phyloP scores from a whole-genome alignment of 2,329 filamentous ascomycete genomes.

The Fusarium goolgardi region DNA sequence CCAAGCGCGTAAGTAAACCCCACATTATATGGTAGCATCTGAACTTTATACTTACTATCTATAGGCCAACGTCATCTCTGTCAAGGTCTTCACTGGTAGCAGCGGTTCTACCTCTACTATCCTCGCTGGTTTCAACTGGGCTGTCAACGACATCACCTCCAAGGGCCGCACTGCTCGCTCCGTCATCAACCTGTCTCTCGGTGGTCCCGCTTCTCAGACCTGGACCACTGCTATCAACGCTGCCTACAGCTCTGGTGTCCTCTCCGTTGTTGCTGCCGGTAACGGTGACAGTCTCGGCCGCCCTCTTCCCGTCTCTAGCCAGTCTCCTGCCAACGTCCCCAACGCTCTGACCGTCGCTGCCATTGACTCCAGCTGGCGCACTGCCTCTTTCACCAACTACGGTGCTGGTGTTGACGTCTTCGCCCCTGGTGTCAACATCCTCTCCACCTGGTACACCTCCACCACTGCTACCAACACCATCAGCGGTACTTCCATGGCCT shows the following conservation, averaged over 20 bases:
- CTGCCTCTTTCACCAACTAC: slow-evolving; percentile 62
- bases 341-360: slow-evolving; percentile 63
- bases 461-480: slow-evolving; percentile 51
- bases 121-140: slow-evolving; percentile 57
- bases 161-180: slow-evolving; percentile 50
- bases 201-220: slow-evolving; percentile 50
- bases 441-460: slow-evolving; percentile 57
- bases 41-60: slow-evolving; percentile 2
- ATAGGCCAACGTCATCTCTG: slow-evolving; percentile 48
- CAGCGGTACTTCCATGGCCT: slow-evolving; percentile 58
- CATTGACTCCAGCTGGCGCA: slow-evolving; percentile 52
- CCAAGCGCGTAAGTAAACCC: slow-evolving; percentile 51
- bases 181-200: slow-evolving; percentile 59
- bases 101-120: slow-evolving; percentile 47
- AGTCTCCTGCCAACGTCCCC: slow-evolving; percentile 59
- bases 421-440: slow-evolving; percentile 55
- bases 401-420: slow-evolving; percentile 56
- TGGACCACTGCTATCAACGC: slow-evolving; percentile 57
- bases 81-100: slow-evolving; percentile 47
- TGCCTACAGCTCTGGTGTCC: slow-evolving; percentile 55
- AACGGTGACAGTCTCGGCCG: slow-evolving; percentile 51
- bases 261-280: slow-evolving; percentile 60
- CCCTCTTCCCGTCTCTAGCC: slow-evolving; percentile 54
- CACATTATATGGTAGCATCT: neutral
- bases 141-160: slow-evolving; percentile 51